Conservation (phyloP, 2,329 filamentous ascomycete genomes). For the Arachnopeziza araneosa region DNA sequence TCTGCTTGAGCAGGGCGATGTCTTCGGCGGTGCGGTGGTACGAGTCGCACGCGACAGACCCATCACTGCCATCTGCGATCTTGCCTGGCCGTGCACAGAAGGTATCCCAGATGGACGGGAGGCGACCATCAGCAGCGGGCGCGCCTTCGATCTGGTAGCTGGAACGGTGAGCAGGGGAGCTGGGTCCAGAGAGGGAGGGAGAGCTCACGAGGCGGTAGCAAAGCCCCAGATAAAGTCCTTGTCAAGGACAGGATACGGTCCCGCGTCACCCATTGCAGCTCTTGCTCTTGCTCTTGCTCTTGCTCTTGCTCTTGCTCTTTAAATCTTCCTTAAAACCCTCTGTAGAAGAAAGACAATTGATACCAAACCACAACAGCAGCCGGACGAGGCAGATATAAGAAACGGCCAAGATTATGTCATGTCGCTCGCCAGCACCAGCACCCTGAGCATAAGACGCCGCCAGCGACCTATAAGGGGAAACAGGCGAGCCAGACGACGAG, state of each 20-base stretch:
- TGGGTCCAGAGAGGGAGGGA: not conserved
- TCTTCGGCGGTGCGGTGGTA: constrained; percentile 77
- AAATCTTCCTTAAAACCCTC: not conserved
- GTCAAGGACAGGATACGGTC: constrained; percentile 41
- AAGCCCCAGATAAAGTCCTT: constrained; percentile 75
- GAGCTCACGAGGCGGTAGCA: constrained; percentile 65
- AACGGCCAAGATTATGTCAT: not conserved
- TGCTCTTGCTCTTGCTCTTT: too few relatives aligned
- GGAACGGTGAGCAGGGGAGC: constrained; percentile 5
- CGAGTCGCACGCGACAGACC: constrained; percentile 77
- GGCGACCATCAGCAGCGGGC: constrained; percentile 68
- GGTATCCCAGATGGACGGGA: constrained; percentile 83
- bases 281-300: too few relatives aligned
- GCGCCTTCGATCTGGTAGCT: constrained; percentile 88
- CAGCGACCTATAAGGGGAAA: not conserved
- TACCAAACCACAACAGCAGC: not conserved
- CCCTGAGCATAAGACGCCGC: too few relatives aligned
- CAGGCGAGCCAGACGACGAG: not conserved
- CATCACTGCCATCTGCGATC: constrained; percentile 71
- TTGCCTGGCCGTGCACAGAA: constrained; percentile 78
- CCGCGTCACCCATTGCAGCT: not conserved
- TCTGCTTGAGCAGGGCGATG: constrained; percentile 68
- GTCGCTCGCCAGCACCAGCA: not conserved
- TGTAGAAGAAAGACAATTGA: not conserved
- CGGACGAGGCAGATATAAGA: not conserved